phyloP scores from a whole-genome alignment of 2,329 filamentous ascomycete species.

The Claviceps pazoutovae region DNA sequence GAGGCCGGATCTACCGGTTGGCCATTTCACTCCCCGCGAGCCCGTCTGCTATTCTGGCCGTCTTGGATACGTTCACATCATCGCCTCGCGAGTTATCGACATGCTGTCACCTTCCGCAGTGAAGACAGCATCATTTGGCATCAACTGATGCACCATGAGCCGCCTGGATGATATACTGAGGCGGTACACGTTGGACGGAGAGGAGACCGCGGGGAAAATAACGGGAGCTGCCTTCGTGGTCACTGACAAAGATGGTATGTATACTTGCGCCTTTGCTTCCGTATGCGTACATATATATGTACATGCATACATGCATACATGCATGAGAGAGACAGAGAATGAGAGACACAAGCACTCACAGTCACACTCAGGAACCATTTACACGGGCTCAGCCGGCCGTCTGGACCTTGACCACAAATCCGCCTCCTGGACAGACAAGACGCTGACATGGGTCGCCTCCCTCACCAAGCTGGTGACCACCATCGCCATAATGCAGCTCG shows the following conservation, averaged over 20 bases:
- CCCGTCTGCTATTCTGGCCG: no score
- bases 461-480: slow-evolving; percentile 29
- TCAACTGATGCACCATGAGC: slow-evolving; percentile 11
- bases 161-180: slow-evolving; percentile 17
- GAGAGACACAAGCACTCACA: no score
- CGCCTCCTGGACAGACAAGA: slow-evolving; percentile 15
- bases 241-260: slow-evolving; percentile 17
- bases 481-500: slow-evolving; percentile 24
- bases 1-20: no score
- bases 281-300: background rate
- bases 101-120: no score
- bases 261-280: background rate
- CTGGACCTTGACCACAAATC: slow-evolving; percentile 17
- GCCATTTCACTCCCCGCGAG: no score
- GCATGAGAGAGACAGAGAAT: no score
- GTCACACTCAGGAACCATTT: slow-evolving; percentile 17
- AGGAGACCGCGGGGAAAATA: slow-evolving; percentile 19
- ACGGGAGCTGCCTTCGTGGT: slow-evolving; percentile 24
- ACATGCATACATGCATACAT: background rate
- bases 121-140: no score
- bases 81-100: no score
- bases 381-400: slow-evolving; percentile 23
- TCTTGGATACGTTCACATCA: no score
- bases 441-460: slow-evolving; percentile 27
- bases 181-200: slow-evolving; percentile 14